A percentile compares a stretch with the other conserved stretches of the same genome.
Evolutionary conservation across 2,329 filamentous ascomycete species (phyloP).

Genomic region (Arthroderma uncinatum): DNA sequence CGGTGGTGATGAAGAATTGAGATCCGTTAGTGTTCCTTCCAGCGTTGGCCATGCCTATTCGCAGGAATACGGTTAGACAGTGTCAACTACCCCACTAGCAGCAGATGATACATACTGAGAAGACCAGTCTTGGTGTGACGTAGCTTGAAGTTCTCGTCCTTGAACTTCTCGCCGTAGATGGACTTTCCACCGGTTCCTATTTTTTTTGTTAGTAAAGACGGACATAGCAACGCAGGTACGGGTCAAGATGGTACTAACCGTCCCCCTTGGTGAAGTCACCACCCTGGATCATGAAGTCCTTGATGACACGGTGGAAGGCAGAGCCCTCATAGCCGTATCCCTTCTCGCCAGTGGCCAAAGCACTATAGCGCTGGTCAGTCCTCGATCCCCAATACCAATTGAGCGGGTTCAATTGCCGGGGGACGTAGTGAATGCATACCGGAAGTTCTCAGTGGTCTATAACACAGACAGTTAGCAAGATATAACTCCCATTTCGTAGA

Average conservation of each 20-base stretch:
- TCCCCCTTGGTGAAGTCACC: constrained; percentile 57
- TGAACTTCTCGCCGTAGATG: constrained; percentile 56
- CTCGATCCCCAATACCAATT: not conserved
- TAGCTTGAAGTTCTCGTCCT: constrained; percentile 61
- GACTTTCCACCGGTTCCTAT: constrained; percentile 54
- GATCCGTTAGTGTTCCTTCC: constrained; percentile 55
- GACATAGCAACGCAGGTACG: not conserved
- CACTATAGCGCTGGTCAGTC: constrained; percentile 23
- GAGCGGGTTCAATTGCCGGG: not conserved
- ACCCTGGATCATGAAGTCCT: constrained; percentile 60
- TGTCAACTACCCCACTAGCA: not conserved
- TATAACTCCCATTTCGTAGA: not conserved
- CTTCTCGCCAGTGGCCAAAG: constrained; percentile 55
- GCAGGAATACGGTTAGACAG: not conserved
- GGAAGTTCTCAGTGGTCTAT: constrained; percentile 55
- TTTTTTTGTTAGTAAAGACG: not conserved
- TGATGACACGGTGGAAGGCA: constrained; percentile 59
- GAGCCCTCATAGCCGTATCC: constrained; percentile 57
- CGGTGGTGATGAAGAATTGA: constrained; percentile 58
- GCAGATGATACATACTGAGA: constrained; percentile 41
- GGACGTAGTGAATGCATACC: constrained; percentile 27
- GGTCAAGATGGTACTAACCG: constrained; percentile 27
- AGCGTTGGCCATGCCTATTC: constrained; percentile 52
- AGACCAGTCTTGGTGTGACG: constrained; percentile 55
- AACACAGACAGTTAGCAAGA: not conserved